These are phyloP conservation scores for Nicotiana undulata DNA, from an alignment of 257 asterid species.

Conservation along the genomic window DNA sequence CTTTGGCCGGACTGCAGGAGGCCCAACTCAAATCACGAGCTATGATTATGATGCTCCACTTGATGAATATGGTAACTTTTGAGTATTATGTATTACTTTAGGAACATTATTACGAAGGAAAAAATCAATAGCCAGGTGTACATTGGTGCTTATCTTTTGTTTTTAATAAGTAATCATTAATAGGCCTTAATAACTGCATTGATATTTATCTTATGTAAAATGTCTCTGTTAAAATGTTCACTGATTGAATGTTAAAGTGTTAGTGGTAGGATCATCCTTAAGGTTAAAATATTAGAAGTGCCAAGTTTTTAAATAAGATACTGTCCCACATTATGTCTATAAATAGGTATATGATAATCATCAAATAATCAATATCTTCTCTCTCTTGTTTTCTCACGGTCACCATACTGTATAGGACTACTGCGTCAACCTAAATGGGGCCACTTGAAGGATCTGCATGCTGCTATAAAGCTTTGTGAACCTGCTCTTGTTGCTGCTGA, in stretches of 20 bases:
- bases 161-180: background rate
- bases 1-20: constrained; percentile 91
- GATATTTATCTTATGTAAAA: background rate
- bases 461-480: constrained; percentile 90
- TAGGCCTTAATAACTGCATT: background rate
- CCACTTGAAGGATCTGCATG: constrained; percentile 85
- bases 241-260: background rate
- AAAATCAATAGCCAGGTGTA: background rate
- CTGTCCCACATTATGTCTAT: background rate
- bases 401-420: constrained; percentile 43
- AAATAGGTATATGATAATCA: background rate
- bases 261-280: background rate
- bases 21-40: constrained; percentile 86
- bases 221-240: background rate
- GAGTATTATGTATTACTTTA: background rate
- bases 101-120: background rate
- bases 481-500: constrained; percentile 70
- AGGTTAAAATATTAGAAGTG: background rate
- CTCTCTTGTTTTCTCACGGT: background rate
- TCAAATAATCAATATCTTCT: constrained; percentile 5
- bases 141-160: background rate
- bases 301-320: background rate
- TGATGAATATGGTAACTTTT: constrained; percentile 77
- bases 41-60: constrained; percentile 95
- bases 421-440: constrained; percentile 95